phyloP scores from a whole-genome alignment of 2,329 filamentous ascomycete genomes.

The Fusarium verticillioides region DNA sequence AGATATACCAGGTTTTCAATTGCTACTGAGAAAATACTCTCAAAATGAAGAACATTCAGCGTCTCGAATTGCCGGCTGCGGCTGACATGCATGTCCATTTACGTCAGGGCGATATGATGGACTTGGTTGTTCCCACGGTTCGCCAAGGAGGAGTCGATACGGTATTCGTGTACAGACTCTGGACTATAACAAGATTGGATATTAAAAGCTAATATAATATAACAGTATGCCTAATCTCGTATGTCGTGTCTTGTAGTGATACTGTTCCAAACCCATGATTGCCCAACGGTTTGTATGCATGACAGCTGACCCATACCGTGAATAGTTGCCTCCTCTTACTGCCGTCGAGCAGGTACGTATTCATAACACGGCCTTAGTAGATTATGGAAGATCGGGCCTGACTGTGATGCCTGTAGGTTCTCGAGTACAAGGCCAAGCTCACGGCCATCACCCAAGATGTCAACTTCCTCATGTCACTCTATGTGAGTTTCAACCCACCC shows the following conservation, averaged over 20 bases:
- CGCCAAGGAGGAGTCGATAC: conserved; percentile 73
- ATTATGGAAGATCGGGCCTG: neutral
- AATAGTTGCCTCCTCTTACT: conserved; percentile 35
- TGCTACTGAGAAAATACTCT: neutral
- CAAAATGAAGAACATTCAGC: conserved; percentile 43
- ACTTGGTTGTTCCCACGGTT: conserved; percentile 62
- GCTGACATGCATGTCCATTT: conserved; percentile 79
- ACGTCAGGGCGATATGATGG: conserved; percentile 73
- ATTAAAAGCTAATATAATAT: conserved; percentile 31
- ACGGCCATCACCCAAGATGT: conserved; percentile 70
- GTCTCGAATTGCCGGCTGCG: conserved; percentile 68
- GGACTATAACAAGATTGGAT: conserved; percentile 21
- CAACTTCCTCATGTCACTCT: conserved; percentile 80
- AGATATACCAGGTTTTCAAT: conserved; percentile 7
- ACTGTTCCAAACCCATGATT: neutral
- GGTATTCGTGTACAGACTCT: conserved; percentile 59
- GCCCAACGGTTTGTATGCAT: neutral
- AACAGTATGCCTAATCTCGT: conserved; percentile 70
- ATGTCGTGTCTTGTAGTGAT: conserved; percentile 28
- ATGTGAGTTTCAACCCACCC: conserved; percentile 50
- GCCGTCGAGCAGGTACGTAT: conserved; percentile 31
- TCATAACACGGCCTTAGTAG: neutral
- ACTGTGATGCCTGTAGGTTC: conserved; percentile 54
- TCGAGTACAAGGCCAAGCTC: conserved; percentile 73
- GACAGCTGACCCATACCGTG: conserved; percentile 1